Evolutionary conservation across 2,329 filamentous ascomycete genomes (phyloP), one percentile per base, ranked within the genome.

Genomic region (Penicillium aurantiogriseum): DNA sequence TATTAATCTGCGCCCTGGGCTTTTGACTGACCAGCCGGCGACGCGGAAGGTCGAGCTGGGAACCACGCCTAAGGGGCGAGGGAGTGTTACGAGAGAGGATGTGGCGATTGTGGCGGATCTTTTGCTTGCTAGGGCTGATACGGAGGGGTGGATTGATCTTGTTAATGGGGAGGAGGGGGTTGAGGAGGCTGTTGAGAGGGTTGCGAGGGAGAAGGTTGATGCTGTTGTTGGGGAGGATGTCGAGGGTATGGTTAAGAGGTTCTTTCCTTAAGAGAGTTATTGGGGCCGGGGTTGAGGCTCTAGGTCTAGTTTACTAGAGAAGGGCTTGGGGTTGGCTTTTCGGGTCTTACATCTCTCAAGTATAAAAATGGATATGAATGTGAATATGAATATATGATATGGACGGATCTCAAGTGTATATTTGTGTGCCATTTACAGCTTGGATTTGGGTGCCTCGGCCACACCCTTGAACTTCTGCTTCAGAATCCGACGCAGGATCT

Each of bases 101-200:
- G 81, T 84, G 45, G 82, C 82, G 6, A 73, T 78, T 63, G 78
- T 81, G 42, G 78, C 81, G 43, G 80, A 78, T 63, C 70, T 67
- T 60, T 72, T 83, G 59, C 64, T 85, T 69, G 79, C 78, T 19
- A 76, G 77, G 13, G 75, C 76, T 23, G 79, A 79, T 62, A 76
- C 74, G 25, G 76, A 74, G 39, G 82, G 82, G 0, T 85, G 81
- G 81, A 74, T 78, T 67, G 82, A 85, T 75, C 68, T 84, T 60
- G 59, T 84, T 45, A 76, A 80, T 63, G 82, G 82, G 3, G 73
- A 81, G 21, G 78, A 81, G 57, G 67, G 64, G 0, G 73, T 82
- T 46, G 73, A 74, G 7, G 69, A 71, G 48, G 81, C 80, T 15
- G 76, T 83, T 23, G 76, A 80, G 59, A 73, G 72, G 61, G 70